Conservation (phyloP, 495 filamentous ascomycete genomes). For the Xylaria bambusicola region DNA sequence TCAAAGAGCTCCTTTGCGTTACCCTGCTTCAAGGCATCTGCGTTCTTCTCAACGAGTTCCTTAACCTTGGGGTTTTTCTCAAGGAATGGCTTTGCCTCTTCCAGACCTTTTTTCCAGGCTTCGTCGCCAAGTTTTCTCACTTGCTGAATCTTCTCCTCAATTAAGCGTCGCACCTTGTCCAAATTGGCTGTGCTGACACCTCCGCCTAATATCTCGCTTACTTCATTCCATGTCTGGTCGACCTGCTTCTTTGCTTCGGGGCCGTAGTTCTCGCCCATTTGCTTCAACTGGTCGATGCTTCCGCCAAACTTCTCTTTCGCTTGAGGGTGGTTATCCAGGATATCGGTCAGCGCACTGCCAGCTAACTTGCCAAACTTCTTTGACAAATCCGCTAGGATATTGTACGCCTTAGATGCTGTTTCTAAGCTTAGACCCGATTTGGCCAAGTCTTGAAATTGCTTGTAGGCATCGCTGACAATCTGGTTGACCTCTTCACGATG, state of each 20-base stretch:
- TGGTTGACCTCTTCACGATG: conserved; percentile 64
- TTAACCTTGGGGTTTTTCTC: conserved; percentile 69
- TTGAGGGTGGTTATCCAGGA: conserved; percentile 66
- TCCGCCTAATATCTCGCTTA: conserved; percentile 54
- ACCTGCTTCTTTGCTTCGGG: conserved; percentile 70
- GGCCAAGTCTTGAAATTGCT: conserved; percentile 54
- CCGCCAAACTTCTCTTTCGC: conserved; percentile 69
- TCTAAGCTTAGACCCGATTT: conserved; percentile 53
- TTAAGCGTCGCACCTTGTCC: conserved; percentile 56
- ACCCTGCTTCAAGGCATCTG: conserved; percentile 58
- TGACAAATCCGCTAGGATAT: conserved; percentile 55
- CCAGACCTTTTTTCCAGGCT: conserved; percentile 63
- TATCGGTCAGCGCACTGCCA: conserved; percentile 55
- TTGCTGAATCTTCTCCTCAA: conserved; percentile 66
- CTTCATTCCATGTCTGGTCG: conserved; percentile 64
- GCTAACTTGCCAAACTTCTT: conserved; percentile 55
- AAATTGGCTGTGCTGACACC: conserved; percentile 53
- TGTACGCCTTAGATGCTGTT: conserved; percentile 52
- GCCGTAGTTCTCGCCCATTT: conserved; percentile 63
- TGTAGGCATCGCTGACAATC: conserved; percentile 61
- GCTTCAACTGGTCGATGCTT: conserved; percentile 60
- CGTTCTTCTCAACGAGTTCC: conserved; percentile 63
- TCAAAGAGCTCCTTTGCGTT: conserved; percentile 57
- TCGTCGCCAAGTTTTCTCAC: conserved; percentile 62
- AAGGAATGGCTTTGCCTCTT: conserved; percentile 62